Base-by-base conservation (phyloP, 306 rosid genomes). In the Vigna angularis region DNA sequence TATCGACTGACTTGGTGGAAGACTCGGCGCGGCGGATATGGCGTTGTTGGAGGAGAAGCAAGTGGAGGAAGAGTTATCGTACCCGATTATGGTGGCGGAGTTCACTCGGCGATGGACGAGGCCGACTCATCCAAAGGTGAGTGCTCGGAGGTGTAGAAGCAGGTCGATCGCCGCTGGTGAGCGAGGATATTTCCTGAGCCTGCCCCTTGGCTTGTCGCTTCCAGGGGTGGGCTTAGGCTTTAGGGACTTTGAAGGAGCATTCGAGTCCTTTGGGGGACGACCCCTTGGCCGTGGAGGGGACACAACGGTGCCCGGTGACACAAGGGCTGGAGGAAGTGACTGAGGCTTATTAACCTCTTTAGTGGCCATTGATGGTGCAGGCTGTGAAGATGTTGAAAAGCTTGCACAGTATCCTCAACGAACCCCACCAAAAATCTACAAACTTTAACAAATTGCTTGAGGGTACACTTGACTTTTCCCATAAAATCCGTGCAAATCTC, bases 261-360 rank as follows among this genome's bases (percentile, higher is more conserved):
- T 83, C 0, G 89, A 96, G 65, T 93, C 97, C 84, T 91, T 93
- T 0, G 91, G 97, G 0, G 94, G 97, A 4, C 96, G 90, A 34
- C 98, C 97, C 73, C 96, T 87, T 1, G 89, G 87, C 84, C 90
- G 86, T 6, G 89, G 79, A 0, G 92, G 40, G 5, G 82, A 66
- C 30, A 68, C 11, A 5, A 32, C 78, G 0, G 78, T 24, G 6
- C 50, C 62, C 0, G 83, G 78, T 1, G 85, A 61, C 8, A 78
- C 36, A 7, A 82, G 83, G 5, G 0, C 86, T 48, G 96, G 89
- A 77, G 91, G 96, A 47, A 94, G 93, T 9, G 97, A 82, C 7
- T 67, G 78, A 82, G 89, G 91, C 11, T 86, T 88, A 52, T 85
- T 86, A 72, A 87, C 90, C 83, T 88, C 93, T 84, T 76, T 91